phyloP scores from a whole-genome alignment of 208 protist genomes.

The Herpetomonas samuelpessoai region DNA sequence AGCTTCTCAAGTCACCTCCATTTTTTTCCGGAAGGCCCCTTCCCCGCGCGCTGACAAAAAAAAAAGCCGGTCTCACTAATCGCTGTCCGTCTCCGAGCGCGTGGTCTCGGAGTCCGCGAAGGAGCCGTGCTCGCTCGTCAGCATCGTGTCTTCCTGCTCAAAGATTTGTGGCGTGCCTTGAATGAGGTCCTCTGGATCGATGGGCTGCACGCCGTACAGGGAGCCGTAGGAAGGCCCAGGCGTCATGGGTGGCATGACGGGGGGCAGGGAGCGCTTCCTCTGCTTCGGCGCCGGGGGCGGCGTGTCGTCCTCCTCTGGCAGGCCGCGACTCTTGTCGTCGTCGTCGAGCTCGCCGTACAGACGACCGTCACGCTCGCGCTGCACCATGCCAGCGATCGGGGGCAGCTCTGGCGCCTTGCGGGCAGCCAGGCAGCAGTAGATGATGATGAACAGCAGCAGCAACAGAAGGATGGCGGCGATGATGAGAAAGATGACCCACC shows the following conservation, averaged over 20 bases:
- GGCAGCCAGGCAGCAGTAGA: conserved; percentile 10
- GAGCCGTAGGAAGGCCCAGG: neutral
- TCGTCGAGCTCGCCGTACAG: neutral
- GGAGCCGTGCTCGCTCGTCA: neutral
- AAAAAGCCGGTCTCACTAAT: neutral
- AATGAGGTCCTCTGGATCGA: neutral
- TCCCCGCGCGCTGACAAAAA: neutral
- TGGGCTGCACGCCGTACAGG: neutral
- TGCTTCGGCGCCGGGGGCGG: neutral
- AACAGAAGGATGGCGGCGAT: conserved; percentile 11
- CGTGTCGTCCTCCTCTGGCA: neutral
- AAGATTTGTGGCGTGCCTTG: neutral
- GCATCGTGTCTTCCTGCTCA: neutral
- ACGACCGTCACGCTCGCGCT: neutral
- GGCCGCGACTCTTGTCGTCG: neutral
- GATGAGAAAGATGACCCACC: conserved; percentile 21
- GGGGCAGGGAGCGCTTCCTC: neutral
- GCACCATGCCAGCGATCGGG: neutral
- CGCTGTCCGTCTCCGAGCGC: too few relatives aligned
- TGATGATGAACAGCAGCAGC: conserved; percentile 14
- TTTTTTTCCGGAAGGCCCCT: neutral
- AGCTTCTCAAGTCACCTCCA: too few relatives aligned
- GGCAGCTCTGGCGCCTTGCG: conserved; percentile 11
- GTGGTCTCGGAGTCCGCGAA: too few relatives aligned
- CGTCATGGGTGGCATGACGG: neutral